phyloP scores from a whole-genome alignment of 2,329 filamentous ascomycete genomes.

The Akanthomyces uredinophilus region DNA sequence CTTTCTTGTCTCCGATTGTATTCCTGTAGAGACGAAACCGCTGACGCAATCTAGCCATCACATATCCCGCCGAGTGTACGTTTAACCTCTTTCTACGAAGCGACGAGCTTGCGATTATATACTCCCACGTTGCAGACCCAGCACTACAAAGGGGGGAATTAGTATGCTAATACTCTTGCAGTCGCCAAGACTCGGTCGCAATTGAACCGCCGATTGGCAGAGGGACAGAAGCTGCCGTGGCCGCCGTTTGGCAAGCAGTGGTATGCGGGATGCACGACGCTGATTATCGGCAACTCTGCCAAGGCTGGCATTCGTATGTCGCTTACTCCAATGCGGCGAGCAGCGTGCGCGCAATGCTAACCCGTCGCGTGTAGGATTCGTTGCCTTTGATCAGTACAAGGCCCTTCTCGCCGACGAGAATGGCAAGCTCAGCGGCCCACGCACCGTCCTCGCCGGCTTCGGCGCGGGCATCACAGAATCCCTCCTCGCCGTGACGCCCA shows the following conservation, averaged over 20 bases:
- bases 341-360: neutral
- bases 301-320: conserved; percentile 91
- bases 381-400: conserved; percentile 96
- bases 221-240: conserved; percentile 86
- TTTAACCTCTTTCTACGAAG: conserved; percentile 10
- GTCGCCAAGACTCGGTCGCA: conserved; percentile 94
- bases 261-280: conserved; percentile 96
- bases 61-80: conserved; percentile 89
- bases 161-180: conserved; percentile 28
- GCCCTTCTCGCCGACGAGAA: conserved; percentile 71
- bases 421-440: conserved; percentile 83
- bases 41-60: conserved; percentile 56
- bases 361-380: conserved; percentile 57
- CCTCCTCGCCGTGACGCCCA: conserved; percentile 87
- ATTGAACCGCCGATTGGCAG: conserved; percentile 77
- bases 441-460: conserved; percentile 89
- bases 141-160: neutral
- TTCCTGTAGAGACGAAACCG: neutral
- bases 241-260: conserved; percentile 89
- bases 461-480: conserved; percentile 93
- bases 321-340: neutral
- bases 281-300: conserved; percentile 93
- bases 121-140: neutral
- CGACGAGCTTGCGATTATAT: neutral
- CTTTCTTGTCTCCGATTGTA: conserved; percentile 19